Conservation (phyloP, 2,329 filamentous ascomycete species). For the Ramularia endophylla region DNA sequence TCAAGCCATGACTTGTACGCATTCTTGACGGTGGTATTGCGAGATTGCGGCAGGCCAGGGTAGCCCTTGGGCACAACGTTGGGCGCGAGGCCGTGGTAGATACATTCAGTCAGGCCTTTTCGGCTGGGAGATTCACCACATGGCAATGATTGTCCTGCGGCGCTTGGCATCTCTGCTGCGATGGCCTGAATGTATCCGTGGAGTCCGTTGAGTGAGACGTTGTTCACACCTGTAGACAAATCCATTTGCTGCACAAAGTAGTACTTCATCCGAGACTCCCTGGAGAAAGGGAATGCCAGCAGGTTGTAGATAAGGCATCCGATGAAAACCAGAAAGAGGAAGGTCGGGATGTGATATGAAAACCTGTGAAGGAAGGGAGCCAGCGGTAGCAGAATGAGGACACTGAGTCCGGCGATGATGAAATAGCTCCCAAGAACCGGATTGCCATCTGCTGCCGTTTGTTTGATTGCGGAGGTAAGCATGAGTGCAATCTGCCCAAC, state of each 20-base stretch:
- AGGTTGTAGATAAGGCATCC: conserved; percentile 83
- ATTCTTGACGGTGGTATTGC: conserved; percentile 12
- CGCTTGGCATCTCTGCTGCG: conserved; percentile 63
- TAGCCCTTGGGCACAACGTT: conserved; percentile 47
- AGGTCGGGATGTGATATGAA: conserved; percentile 72
- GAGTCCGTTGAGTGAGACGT: conserved; percentile 63
- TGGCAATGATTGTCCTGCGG: conserved; percentile 51
- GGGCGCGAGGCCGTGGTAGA: conserved; percentile 64
- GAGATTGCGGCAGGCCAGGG: conserved; percentile 4
- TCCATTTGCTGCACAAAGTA: conserved; percentile 81
- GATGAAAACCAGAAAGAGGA: conserved; percentile 66
- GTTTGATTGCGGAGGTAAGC: conserved; percentile 63
- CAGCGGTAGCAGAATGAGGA: conserved; percentile 68
- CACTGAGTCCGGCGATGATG: conserved; percentile 59
- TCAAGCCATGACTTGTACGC: conserved; percentile 51
- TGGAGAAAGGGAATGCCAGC: conserved; percentile 79
- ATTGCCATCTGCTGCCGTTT: conserved; percentile 81
- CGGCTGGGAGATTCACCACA: conserved; percentile 38
- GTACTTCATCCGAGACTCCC: conserved; percentile 72
- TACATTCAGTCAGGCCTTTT: conserved; percentile 59
- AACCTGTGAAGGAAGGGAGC: conserved; percentile 83
- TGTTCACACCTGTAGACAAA: conserved; percentile 63
- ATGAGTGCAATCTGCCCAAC: conserved; percentile 70
- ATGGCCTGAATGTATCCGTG: conserved; percentile 61
- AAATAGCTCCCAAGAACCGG: conserved; percentile 66